Conservation (phyloP, 2,329 filamentous ascomycete species). For the Lasiodiplodia gonubiensis region DNA sequence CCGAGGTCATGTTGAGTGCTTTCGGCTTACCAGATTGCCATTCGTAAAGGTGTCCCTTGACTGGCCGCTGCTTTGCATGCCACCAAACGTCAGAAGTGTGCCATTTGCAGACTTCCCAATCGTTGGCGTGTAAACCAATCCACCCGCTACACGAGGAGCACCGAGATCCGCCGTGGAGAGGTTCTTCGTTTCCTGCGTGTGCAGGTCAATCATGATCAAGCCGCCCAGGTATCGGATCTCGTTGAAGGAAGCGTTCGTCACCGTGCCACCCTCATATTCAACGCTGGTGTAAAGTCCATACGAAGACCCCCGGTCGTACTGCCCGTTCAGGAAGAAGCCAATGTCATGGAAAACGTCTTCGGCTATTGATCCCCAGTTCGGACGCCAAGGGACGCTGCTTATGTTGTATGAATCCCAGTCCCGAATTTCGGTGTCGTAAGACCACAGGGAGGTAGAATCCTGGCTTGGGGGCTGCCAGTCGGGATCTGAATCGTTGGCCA, state of each 20-base stretch:
- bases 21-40: not conserved
- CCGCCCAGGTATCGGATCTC: not conserved
- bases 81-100: not conserved
- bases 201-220: conserved; percentile 5
- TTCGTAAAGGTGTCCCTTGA: conserved; percentile 7
- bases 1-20: not conserved
- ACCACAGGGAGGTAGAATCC: conserved; percentile 41
- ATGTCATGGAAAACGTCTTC: not conserved
- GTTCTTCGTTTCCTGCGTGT: not conserved
- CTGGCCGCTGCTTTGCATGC: conserved; percentile 1
- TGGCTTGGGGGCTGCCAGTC: conserved; percentile 36
- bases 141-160: not conserved
- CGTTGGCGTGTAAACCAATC: not conserved
- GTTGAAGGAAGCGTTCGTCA: not conserved
- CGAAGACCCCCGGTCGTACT: conserved; percentile 6
- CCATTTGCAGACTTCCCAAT: conserved; percentile 1
- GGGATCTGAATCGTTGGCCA: conserved; percentile 39
- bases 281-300: not conserved
- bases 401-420: conserved; percentile 34
- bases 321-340: conserved; percentile 10
- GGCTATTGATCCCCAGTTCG: conserved; percentile 1
- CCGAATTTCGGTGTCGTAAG: conserved; percentile 35
- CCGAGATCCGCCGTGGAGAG: not conserved
- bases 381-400: conserved; percentile 50
- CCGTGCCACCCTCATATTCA: not conserved